phyloP scores from a whole-genome alignment of 176 grass and related monocot species.

The Thalia dealbata region DNA sequence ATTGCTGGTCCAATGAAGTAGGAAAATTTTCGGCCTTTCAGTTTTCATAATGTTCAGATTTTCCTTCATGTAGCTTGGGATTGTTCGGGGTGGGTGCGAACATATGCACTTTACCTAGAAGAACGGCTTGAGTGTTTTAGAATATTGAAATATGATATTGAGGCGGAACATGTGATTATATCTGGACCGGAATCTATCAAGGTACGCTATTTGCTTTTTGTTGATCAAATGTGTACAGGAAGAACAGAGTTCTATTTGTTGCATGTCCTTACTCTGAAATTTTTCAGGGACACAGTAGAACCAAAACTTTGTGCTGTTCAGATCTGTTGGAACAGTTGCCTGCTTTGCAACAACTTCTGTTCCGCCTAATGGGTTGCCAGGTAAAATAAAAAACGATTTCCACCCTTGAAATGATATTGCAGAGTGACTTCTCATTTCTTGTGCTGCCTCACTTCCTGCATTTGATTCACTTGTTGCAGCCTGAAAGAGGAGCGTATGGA shows the following conservation, averaged over 20 bases:
- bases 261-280: conserved; percentile 4
- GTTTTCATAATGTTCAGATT: background rate
- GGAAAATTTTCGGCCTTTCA: conserved; percentile 1
- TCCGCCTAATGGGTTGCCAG: conserved; percentile 76
- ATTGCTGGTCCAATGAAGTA: background rate
- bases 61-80: conserved; percentile 30
- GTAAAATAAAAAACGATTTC: conserved; percentile 16
- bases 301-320: conserved; percentile 48
- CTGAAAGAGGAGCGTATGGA: conserved; percentile 32
- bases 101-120: conserved; percentile 38
- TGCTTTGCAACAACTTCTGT: conserved; percentile 70
- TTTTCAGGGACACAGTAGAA: conserved; percentile 79
- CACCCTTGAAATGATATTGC: background rate
- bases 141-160: conserved; percentile 33
- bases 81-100: conserved; percentile 42
- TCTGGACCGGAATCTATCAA: conserved; percentile 50
- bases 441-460: background rate
- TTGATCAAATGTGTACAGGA: conserved; percentile 4
- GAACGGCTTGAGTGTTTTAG: conserved; percentile 38
- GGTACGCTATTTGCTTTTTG: conserved; percentile 20
- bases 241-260: background rate
- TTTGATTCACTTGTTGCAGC: conserved; percentile 39
- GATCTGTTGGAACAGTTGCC: conserved; percentile 89
- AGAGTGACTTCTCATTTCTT: background rate
- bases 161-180: conserved; percentile 29